These are phyloP conservation scores for Rhododendron ferrugineum DNA, from an alignment of 148 eudicot genomes.

Conservation along the genomic window DNA sequence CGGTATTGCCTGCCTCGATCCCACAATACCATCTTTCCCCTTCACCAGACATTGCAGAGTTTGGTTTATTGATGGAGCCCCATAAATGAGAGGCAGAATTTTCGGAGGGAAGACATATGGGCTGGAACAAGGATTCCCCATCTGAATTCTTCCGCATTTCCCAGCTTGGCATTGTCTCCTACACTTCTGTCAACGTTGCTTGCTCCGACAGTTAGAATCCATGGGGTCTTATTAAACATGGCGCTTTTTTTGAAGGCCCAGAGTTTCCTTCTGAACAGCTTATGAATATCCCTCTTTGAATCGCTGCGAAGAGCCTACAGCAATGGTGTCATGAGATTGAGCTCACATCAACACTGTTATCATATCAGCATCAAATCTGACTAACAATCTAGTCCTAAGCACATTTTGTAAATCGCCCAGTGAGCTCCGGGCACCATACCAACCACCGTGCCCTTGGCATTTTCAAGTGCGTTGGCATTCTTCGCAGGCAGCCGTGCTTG, in stretches of 20 bases:
- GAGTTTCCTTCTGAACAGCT: conserved; percentile 42
- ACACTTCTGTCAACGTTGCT: conserved; percentile 36
- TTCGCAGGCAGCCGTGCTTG: too few relatives aligned
- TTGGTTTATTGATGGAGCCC: neutral
- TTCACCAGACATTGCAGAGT: neutral
- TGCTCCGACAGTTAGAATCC: conserved; percentile 42
- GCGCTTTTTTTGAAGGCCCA: conserved; percentile 11
- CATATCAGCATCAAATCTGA: conserved; percentile 32
- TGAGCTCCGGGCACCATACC: too few relatives aligned
- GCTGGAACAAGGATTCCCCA: conserved; percentile 20
- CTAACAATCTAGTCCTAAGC: conserved; percentile 6
- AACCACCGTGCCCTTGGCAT: too few relatives aligned
- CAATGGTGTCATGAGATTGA: conserved; percentile 41
- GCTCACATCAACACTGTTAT: conserved; percentile 39
- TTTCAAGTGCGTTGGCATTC: too few relatives aligned
- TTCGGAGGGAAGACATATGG: conserved; percentile 3
- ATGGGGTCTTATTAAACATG: conserved; percentile 31
- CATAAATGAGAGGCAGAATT: conserved; percentile 8
- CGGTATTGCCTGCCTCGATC: neutral
- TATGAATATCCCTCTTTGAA: conserved; percentile 35
- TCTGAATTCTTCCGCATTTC: conserved; percentile 12
- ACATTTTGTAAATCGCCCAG: too few relatives aligned
- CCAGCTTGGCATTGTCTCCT: conserved; percentile 13
- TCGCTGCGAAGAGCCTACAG: conserved; percentile 32
- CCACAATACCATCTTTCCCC: conserved; percentile 16